A percentile compares a stretch with the other conserved stretches of the same genome.
phyloP scores from a whole-genome alignment of 805 yeast species.

The Ogataea nakhonphanomensis region DNA sequence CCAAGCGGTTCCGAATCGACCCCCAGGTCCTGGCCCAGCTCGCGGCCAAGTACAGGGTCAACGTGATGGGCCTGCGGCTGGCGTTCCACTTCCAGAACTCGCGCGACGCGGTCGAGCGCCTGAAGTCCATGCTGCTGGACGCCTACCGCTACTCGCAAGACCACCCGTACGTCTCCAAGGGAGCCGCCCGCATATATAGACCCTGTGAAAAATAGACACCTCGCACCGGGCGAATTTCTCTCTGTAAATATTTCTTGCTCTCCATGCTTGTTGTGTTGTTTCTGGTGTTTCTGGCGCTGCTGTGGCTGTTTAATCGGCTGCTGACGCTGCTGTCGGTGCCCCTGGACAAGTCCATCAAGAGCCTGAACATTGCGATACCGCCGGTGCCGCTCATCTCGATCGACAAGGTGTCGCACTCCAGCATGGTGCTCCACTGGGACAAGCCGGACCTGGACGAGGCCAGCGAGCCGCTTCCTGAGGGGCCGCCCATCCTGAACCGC shows the following conservation, averaged over 20 bases:
- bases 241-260: neutral
- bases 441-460: constrained; percentile 10
- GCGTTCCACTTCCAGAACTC: constrained; percentile 74
- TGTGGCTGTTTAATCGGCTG: constrained; percentile 32
- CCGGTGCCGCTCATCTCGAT: constrained; percentile 52
- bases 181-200: constrained; percentile 36
- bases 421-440: constrained; percentile 58
- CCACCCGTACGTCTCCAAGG: constrained; percentile 48
- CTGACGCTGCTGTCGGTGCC: constrained; percentile 37
- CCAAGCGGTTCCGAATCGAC: constrained; percentile 49
- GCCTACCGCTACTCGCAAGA: constrained; percentile 49
- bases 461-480: constrained; percentile 16
- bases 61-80: constrained; percentile 68
- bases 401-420: constrained; percentile 45
- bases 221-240: neutral
- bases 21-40: constrained; percentile 46
- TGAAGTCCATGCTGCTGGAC: constrained; percentile 55
- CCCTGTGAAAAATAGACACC: neutral
- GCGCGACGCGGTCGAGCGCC: constrained; percentile 48
- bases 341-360: constrained; percentile 42
- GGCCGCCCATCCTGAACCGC: constrained; percentile 25
- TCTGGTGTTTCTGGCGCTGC: constrained; percentile 20
- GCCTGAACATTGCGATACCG: constrained; percentile 52
- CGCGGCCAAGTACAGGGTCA: constrained; percentile 58
- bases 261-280: constrained; percentile 22